phyloP scores from a whole-genome alignment of 352 stramenopile genomes.

The Phytophthora hybrid region DNA sequence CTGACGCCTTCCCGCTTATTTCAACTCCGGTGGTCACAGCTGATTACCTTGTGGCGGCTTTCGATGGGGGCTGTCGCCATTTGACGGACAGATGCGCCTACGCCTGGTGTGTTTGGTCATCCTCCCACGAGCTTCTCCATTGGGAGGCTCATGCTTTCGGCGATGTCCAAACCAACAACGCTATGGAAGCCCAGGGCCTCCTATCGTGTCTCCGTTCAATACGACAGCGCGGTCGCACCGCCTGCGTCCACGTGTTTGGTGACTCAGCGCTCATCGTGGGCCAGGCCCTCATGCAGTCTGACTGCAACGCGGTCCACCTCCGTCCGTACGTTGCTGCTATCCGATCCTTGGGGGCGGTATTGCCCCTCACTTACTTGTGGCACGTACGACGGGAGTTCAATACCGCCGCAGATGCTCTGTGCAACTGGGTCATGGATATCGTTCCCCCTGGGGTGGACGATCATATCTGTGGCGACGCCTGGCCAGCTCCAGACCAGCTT shows the following conservation, averaged over 20 bases:
- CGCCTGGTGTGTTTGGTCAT: constrained; percentile 31
- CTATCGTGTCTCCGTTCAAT: constrained; percentile 21
- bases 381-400: constrained; percentile 8
- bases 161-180: constrained; percentile 21
- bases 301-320: background rate
- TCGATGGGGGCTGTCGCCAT: constrained; percentile 12
- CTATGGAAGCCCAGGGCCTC: constrained; percentile 39
- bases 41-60: background rate
- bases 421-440: constrained; percentile 36
- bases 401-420: constrained; percentile 9
- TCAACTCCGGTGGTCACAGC: background rate
- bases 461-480: background rate
- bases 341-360: constrained; percentile 5
- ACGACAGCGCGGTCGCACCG: background rate
- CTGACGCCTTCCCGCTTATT: background rate
- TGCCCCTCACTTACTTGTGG: constrained; percentile 1
- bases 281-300: constrained; percentile 9
- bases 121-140: background rate
- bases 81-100: background rate
- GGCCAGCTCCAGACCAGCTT: background rate
- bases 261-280: constrained; percentile 32
- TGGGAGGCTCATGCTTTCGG: constrained; percentile 14
- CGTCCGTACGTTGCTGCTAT: constrained; percentile 19
- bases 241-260: background rate
- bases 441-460: background rate